Base-by-base conservation (phyloP, 805 yeast species). In the Hanseniaspora opuntiae region DNA sequence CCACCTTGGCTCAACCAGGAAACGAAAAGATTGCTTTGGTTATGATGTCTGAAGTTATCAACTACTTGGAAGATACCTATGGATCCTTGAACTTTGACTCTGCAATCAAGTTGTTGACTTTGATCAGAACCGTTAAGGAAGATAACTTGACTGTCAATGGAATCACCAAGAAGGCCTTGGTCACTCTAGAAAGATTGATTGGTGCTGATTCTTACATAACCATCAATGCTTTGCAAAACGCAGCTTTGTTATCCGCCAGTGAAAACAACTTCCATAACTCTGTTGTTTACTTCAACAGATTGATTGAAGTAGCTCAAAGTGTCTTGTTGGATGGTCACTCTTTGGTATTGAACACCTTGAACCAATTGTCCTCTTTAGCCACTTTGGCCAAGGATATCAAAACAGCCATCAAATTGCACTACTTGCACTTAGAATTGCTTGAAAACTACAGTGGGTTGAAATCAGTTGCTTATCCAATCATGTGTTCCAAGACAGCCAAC, bases 141-240 rank as follows among this genome's bases (percentile, higher is more conserved):
- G 40, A 51, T 3, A 46, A 47, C 25, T 36, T 51, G 14, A 81
- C 78, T 58, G 88, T 96, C 12, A 73, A 79, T 51, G 75, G 73
- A 12, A 70, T 77, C 58, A 77, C 82, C 17, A 78, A 93, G 60
- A 82, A 78, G 64, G 78, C 96, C 1, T 75, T 80, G 57, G 71
- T 78, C 39, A 78, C 88, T 56, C 74, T 81, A 56, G 97, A 90
- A 72, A 80, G 97, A 68, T 74, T 81, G 12, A 66, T 72, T 50
- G 98, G 98, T 57, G 66, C 80, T 57, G 97, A 90, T 63, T 77
- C 93, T 14, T 77, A 76, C 61, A 90, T 87, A 58, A 76, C 89
- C 25, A 66, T 86, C 38, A 75, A 86, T 58, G 72, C 86, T 40
- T 77, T 83, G 64, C 73, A 81, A 60, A 87, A 86, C 67, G 70